Evolutionary conservation across 495 filamentous ascomycete species (phyloP).

Genomic region (Penicillium steckii): DNA sequence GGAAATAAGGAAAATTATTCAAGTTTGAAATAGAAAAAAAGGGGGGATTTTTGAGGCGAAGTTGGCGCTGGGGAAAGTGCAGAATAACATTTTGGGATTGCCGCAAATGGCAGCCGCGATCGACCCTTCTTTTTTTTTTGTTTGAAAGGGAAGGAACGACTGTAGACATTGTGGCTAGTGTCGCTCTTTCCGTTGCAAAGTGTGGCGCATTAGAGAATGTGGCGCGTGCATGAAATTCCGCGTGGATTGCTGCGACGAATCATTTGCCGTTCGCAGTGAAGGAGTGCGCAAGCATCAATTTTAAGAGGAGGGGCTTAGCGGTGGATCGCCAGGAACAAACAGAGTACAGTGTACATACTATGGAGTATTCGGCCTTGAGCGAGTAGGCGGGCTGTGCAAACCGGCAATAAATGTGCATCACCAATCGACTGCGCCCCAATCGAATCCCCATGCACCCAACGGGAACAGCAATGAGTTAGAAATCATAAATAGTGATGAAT

Average conservation of each 20-base stretch:
- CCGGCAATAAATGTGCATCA: background rate
- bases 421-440: slow-evolving; percentile 1
- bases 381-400: slow-evolving; percentile 5
- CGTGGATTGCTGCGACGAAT: background rate
- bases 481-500: background rate
- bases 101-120: background rate
- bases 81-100: background rate
- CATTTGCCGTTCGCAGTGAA: background rate
- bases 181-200: background rate
- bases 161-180: background rate
- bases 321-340: slow-evolving; percentile 15
- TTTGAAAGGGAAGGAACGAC: too few species aligned
- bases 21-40: too few species aligned
- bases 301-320: slow-evolving; percentile 1
- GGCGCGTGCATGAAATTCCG: background rate
- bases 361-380: background rate
- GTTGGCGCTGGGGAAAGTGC: slow-evolving; percentile 1
- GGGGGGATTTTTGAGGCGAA: background rate
- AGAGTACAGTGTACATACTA: too few species aligned
- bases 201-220: background rate
- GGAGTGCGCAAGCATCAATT: background rate
- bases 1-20: background rate
- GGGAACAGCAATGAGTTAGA: background rate
- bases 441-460: background rate
- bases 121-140: background rate